phyloP scores from a whole-genome alignment of 495 filamentous ascomycete species.

The Aspergillus coremiiformis region DNA sequence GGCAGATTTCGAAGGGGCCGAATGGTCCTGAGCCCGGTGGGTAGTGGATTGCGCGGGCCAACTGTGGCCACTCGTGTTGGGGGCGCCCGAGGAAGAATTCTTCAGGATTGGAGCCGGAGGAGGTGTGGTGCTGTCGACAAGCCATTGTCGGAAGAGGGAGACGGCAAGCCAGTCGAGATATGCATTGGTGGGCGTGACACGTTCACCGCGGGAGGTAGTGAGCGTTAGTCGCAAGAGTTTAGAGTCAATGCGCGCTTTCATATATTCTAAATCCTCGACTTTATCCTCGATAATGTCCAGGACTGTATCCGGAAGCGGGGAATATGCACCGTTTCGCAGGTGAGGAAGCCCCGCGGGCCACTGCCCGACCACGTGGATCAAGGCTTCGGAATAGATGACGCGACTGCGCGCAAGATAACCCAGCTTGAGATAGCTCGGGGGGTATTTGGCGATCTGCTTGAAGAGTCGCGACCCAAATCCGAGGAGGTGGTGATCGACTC shows the following conservation, averaged over 20 bases:
- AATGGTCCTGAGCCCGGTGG: constrained; percentile 6
- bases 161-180: constrained; percentile 86
- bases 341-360: constrained; percentile 77
- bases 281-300: constrained; percentile 88
- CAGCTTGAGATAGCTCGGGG: constrained; percentile 80
- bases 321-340: constrained; percentile 53
- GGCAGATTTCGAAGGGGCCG: constrained; percentile 13
- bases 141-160: constrained; percentile 79
- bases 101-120: constrained; percentile 47
- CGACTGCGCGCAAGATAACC: constrained; percentile 78
- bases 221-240: constrained; percentile 74
- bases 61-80: constrained; percentile 19
- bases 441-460: constrained; percentile 93
- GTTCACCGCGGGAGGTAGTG: constrained; percentile 70
- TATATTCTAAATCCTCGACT: constrained; percentile 71
- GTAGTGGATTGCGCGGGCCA: constrained; percentile 13
- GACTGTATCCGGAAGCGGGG: constrained; percentile 59
- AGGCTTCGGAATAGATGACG: constrained; percentile 80
- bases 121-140: constrained; percentile 77
- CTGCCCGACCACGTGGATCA: constrained; percentile 86
- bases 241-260: constrained; percentile 59
- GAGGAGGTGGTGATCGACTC: constrained; percentile 87
- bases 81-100: constrained; percentile 21
- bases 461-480: constrained; percentile 83
- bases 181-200: constrained; percentile 65